Conservation (phyloP, 1,284 basidiomycete species). For the Ganoderma leucocontextum region DNA sequence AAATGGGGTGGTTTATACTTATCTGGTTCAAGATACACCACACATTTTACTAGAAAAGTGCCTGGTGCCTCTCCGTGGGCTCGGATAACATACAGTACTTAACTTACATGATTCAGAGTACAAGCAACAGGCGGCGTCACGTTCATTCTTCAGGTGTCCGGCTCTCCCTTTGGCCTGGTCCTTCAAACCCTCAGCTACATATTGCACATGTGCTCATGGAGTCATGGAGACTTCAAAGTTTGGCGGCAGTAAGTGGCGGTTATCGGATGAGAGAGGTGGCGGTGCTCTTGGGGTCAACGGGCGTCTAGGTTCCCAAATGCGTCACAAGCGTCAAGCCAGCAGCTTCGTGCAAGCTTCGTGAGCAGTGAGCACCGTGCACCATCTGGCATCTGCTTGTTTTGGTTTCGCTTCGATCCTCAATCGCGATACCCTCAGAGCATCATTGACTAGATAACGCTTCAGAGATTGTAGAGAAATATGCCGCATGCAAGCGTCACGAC, state of each 20-base stretch:
- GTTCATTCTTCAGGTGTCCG: no score
- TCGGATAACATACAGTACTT: no score
- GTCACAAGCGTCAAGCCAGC: not conserved
- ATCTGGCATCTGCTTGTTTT: constrained; percentile 2
- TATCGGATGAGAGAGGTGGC: not conserved
- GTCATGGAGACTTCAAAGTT: no score
- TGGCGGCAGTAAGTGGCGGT: not conserved
- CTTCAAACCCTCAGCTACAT: no score
- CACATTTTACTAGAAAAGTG: no score
- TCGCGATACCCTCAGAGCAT: not conserved
- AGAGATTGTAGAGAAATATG: not conserved
- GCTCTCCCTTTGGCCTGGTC: no score
- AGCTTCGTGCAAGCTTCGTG: no score
- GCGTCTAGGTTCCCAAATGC: not conserved
- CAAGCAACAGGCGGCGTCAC: no score
- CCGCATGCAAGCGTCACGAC: not conserved
- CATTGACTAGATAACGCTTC: not conserved
- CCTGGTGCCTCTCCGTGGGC: no score
- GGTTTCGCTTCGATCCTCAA: not conserved
- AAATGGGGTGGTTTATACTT: not conserved
- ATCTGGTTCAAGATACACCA: no score
- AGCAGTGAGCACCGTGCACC: not conserved
- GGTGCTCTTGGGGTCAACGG: not conserved
- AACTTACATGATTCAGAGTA: no score
- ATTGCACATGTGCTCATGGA: no score